Base-by-base conservation (phyloP, 805 yeast species). In the Myxozyma monticola region DNA sequence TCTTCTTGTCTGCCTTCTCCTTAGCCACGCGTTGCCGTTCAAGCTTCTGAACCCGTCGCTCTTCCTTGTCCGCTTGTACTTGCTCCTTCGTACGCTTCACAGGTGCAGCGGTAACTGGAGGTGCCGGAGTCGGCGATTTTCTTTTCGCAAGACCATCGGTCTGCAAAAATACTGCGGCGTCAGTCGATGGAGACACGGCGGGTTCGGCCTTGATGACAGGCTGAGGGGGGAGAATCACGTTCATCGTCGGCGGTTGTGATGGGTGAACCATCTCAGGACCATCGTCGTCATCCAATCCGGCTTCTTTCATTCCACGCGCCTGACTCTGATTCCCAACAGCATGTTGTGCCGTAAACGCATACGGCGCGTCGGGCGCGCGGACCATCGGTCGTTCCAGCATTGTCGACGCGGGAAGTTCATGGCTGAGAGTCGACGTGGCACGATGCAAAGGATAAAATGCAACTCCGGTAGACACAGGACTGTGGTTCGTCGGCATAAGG, bases 11-110 rank as follows among this genome's bases (percentile, higher is more conserved):
- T 15, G 45, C 43, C 18, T 46, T 40, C 30, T 50, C 51, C 38
- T 35, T 31, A 6, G 15, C 31, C n/a, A 38, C 12, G n/a, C 30
- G 37, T 35, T 47, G 56, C 20, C 42, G 37, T 36, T 47, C 52
- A 20, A 45, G 42, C 33, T 47, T 44, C 30, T 30, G 28, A 3
- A 34, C 45, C 17, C 38, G 42, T 25, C 40, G 38, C 38, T 49
- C 54, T 21, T 49, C 49, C 28, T 49, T 49, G n/a, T 38, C 45
- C 7, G 28, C 34, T 15, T 37, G 48, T 26, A 38, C 28, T 21
- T 43, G 48, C 29, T 48, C 52, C 36, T 48, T 48, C 10, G 35
- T 42, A 20, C 45, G 45, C 33, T 48, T 48, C 2, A 21, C 35
- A 20, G 48, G 42, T n/a, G n/a, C n/a, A 4, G 30, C 41, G 1